A percentile compares a stretch with the other conserved stretches of the same genome.
Evolutionary conservation across 2,329 filamentous ascomycete species (phyloP).

Genomic region (Tolypocladium ovalisporum): DNA sequence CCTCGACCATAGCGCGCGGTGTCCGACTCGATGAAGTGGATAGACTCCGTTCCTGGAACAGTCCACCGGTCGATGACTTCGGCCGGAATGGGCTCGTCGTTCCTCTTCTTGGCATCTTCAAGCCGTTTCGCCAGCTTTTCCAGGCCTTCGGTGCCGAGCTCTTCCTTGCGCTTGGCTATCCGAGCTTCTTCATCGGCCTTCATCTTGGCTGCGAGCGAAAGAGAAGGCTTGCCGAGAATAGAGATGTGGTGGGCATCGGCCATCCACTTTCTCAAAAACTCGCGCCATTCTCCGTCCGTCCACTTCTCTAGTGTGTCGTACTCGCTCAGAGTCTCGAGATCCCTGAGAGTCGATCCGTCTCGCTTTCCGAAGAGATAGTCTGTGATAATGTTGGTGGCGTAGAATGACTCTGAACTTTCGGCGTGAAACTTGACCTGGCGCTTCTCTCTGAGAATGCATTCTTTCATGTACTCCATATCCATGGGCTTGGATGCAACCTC

Average conservation of each 20-base stretch:
- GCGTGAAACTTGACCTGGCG: slow-evolving; percentile 75
- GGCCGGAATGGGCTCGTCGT: slow-evolving; percentile 75
- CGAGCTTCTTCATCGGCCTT: slow-evolving; percentile 73
- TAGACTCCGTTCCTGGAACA: slow-evolving; percentile 78
- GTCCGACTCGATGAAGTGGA: slow-evolving; percentile 84
- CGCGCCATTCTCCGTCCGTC: slow-evolving; percentile 75
- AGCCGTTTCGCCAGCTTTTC: slow-evolving; percentile 64
- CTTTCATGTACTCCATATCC: slow-evolving; percentile 81
- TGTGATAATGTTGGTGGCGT: slow-evolving; percentile 75
- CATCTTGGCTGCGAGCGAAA: slow-evolving; percentile 65
- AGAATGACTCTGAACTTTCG: slow-evolving; percentile 71
- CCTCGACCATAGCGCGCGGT: slow-evolving; percentile 78
- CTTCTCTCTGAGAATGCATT: slow-evolving; percentile 74
- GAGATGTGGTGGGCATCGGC: slow-evolving; percentile 78
- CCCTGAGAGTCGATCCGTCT: slow-evolving; percentile 64
- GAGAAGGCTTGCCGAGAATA: slow-evolving; percentile 77
- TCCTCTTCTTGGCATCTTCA: slow-evolving; percentile 75
- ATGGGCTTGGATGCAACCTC: slow-evolving; percentile 72
- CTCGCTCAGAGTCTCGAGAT: slow-evolving; percentile 44
- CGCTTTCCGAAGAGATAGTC: slow-evolving; percentile 86
- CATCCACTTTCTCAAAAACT: slow-evolving; percentile 75
- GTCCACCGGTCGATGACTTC: slow-evolving; percentile 71
- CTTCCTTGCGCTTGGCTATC: slow-evolving; percentile 65
- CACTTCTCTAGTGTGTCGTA: slow-evolving; percentile 66
- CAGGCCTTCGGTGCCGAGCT: slow-evolving; percentile 73